Conservation (phyloP, 805 yeast species). For the Pichia scutulata region DNA sequence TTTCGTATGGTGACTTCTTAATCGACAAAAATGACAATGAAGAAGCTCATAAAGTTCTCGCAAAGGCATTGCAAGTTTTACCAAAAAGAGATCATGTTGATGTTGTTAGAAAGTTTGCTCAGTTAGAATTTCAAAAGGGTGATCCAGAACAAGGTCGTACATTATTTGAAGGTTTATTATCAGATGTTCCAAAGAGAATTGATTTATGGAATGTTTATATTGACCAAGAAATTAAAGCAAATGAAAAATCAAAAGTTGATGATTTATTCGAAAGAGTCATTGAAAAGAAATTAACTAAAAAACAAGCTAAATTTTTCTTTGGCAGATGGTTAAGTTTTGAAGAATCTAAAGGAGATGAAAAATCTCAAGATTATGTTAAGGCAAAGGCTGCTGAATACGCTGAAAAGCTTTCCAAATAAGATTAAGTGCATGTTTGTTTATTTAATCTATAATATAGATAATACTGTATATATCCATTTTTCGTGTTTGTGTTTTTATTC, state of each 20-base stretch:
- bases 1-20: slow-evolving; percentile 67
- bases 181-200: slow-evolving; percentile 85
- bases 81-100: slow-evolving; percentile 72
- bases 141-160: slow-evolving; percentile 94
- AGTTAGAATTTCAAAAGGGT: slow-evolving; percentile 78
- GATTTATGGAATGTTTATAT: slow-evolving; percentile 94
- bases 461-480: neutral
- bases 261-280: slow-evolving; percentile 78
- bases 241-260: slow-evolving; percentile 60
- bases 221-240: slow-evolving; percentile 80
- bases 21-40: slow-evolving; percentile 50
- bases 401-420: slow-evolving; percentile 19
- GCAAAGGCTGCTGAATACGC: slow-evolving; percentile 78
- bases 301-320: slow-evolving; percentile 92
- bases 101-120: slow-evolving; percentile 81
- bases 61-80: slow-evolving; percentile 62
- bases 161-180: slow-evolving; percentile 81
- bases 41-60: slow-evolving; percentile 64
- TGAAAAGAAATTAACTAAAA: slow-evolving; percentile 58
- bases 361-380: slow-evolving; percentile 75
- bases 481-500: neutral
- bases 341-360: slow-evolving; percentile 58
- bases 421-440: neutral
- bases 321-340: slow-evolving; percentile 85
- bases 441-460: neutral